These are phyloP conservation scores for Fusarium acutatum DNA, from an alignment of 2,329 filamentous ascomycete genomes.

Conservation along the genomic window DNA sequence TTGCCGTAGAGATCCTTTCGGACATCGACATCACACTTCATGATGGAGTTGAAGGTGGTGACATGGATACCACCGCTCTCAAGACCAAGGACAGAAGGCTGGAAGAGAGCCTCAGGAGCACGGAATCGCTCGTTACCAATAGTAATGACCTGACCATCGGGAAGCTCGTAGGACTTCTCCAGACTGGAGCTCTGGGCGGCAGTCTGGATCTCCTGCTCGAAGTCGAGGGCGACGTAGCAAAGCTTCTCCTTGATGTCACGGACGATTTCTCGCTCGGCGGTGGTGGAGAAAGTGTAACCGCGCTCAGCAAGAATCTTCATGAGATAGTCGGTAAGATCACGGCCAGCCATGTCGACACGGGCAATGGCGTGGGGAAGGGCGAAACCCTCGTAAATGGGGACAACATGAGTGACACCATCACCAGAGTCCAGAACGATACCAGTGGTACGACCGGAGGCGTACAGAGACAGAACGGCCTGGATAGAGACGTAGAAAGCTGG, in stretches of 20 bases:
- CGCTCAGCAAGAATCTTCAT: constrained; percentile 99
- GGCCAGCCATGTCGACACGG: constrained; percentile 99
- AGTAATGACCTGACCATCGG: constrained; percentile 99
- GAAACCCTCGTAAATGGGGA: constrained; percentile 99
- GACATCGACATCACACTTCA: constrained; percentile 99
- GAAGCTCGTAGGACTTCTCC: constrained; percentile 99
- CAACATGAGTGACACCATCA: constrained; percentile 99
- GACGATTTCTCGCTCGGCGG: constrained; percentile 99
- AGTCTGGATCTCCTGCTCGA: constrained; percentile 99
- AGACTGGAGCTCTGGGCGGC: constrained; percentile 97
- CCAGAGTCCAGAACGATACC: constrained; percentile 99
- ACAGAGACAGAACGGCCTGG: constrained; percentile 98
- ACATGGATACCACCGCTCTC: constrained; percentile 99
- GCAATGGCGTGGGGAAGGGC: constrained; percentile 99
- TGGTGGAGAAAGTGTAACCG: constrained; percentile 99
- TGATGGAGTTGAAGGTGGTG: constrained; percentile 99
- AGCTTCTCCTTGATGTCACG: constrained; percentile 99
- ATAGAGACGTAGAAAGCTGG: constrained; percentile 99
- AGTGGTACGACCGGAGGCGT: constrained; percentile 99
- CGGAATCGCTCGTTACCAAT: constrained; percentile 99
- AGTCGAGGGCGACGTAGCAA: constrained; percentile 99
- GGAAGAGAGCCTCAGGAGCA: constrained; percentile 99
- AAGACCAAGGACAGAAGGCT: constrained; percentile 97
- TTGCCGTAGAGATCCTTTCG: constrained; percentile 99
- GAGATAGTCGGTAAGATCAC: constrained; percentile 99